Evolutionary conservation across 345 rosid genomes (phyloP), one percentile per base, ranked within the genome.

Genomic region (Aquilaria sinensis): DNA sequence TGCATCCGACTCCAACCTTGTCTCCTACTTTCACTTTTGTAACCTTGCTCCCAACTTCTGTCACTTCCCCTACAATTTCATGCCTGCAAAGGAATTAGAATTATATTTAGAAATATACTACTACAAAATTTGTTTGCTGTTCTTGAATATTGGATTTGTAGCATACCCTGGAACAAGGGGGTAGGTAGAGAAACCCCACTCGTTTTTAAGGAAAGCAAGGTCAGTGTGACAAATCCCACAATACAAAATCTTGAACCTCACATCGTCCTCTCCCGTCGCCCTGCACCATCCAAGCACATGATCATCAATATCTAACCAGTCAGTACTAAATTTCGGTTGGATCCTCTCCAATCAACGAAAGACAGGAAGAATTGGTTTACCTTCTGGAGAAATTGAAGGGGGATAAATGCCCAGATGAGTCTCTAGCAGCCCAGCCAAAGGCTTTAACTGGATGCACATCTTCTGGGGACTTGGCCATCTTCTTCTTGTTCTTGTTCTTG

Each of bases 141-240:
- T 16, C 23, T 16, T 16, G 23, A 16, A 16, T 16, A 16, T 16
- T 16, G 23, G 23, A 16, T 16, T 16, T 16, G 23, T 16, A 16
- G 23, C 0, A 34, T 34, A 83, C 96, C 96, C 96, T 2, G 96
- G 96, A 59, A 84, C 83, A 34, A 88, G 16, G 47, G 96, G 96
- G 54, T 81, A 88, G 1, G 16, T 54, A 59, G 85, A 66, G 16
- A 53, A 8, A 52, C 82, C 83, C 83, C 86, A 86, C 1, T 80
- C 88, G 30, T 86, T 83, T 68, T 61, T 83, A 48, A 73, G 4
- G 49, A 51, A 59, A 54, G 80, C 86, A 11, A 83, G 77, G 58
- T 88, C 96, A n/a, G 76, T 56, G 68, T 88, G 92, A 66, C 96
- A 88, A 33, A 88, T 79, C 62, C 96, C 96, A 69, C 96, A 89